These are phyloP conservation scores for Coprinopsis marcescibilis DNA, from an alignment of 768 basidiomycete genomes.

Conservation along the genomic window DNA sequence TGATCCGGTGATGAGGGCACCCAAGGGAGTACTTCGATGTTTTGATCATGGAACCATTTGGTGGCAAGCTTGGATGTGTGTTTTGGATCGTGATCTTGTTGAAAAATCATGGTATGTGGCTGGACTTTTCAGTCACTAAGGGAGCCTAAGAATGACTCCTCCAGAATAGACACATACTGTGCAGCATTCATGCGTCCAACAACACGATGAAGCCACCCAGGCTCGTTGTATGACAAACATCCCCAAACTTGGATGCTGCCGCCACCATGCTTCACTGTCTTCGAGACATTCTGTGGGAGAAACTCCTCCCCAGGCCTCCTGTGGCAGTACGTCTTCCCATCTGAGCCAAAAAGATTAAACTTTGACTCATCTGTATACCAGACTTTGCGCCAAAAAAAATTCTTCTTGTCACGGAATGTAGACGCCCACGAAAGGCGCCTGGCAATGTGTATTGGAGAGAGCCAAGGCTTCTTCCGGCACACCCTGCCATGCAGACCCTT, in stretches of 20 bases:
- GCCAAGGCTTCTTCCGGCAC: constrained; percentile 6
- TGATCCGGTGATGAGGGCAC: constrained; percentile 1
- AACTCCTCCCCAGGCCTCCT: background rate
- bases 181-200: constrained; percentile 21
- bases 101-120: constrained; percentile 13
- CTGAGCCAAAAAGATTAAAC: constrained; percentile 5
- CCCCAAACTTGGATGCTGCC: constrained; percentile 24
- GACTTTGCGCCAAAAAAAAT: constrained; percentile 5
- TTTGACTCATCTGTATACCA: constrained; percentile 6
- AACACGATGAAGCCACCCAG: constrained; percentile 15
- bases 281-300: background rate
- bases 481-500: constrained; percentile 10
- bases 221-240: constrained; percentile 20
- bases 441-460: constrained; percentile 1
- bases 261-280: constrained; percentile 21
- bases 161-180: constrained; percentile 19
- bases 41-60: background rate
- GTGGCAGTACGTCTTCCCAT: background rate
- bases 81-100: constrained; percentile 22
- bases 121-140: constrained; percentile 5
- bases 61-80: constrained; percentile 1
- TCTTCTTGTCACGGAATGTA: background rate
- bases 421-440: background rate
- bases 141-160: constrained; percentile 13
- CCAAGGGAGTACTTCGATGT: constrained; percentile 1